phyloP scores from a whole-genome alignment of 2,329 filamentous ascomycete genomes.

The Stachybotrys elegans region DNA sequence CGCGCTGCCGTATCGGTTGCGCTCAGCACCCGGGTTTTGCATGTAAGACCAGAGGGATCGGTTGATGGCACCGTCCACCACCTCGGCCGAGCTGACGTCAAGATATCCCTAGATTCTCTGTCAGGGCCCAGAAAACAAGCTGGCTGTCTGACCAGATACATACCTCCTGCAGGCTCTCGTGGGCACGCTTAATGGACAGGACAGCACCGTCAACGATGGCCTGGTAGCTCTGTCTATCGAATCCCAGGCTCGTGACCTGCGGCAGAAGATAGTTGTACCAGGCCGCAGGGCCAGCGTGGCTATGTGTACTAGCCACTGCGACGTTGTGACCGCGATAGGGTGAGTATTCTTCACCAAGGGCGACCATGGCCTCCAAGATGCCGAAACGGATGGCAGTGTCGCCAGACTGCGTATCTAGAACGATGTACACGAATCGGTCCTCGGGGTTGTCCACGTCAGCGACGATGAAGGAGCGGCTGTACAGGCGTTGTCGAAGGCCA shows the following conservation, averaged over 20 bases:
- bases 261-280: slow-evolving; percentile 95
- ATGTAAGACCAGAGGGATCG: slow-evolving; percentile 84
- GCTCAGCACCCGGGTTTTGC: slow-evolving; percentile 74
- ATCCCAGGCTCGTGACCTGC: slow-evolving; percentile 83
- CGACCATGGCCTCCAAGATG: slow-evolving; percentile 69
- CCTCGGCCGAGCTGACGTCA: slow-evolving; percentile 62
- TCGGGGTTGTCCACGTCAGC: slow-evolving; percentile 59
- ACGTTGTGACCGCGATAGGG: slow-evolving; percentile 76
- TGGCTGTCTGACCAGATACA: too few relatives aligned
- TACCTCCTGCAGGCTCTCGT: slow-evolving; percentile 46
- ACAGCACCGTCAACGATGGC: slow-evolving; percentile 85
- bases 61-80: slow-evolving; percentile 79
- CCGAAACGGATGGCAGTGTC: slow-evolving; percentile 85
- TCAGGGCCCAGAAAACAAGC: too few relatives aligned
- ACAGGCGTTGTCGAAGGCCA: slow-evolving; percentile 80
- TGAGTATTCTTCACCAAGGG: slow-evolving; percentile 66
- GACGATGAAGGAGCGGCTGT: slow-evolving; percentile 85
- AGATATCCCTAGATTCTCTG: slow-evolving; percentile 62
- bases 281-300: slow-evolving; percentile 83
- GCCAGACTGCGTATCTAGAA: slow-evolving; percentile 81
- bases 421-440: slow-evolving; percentile 79
- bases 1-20: slow-evolving; percentile 56
- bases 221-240: slow-evolving; percentile 79
- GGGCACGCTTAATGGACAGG: slow-evolving; percentile 75
- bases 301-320: slow-evolving; percentile 88